Evolutionary conservation across 148 eudicot species (phyloP).

Genomic region (Talinum fruticosum): DNA sequence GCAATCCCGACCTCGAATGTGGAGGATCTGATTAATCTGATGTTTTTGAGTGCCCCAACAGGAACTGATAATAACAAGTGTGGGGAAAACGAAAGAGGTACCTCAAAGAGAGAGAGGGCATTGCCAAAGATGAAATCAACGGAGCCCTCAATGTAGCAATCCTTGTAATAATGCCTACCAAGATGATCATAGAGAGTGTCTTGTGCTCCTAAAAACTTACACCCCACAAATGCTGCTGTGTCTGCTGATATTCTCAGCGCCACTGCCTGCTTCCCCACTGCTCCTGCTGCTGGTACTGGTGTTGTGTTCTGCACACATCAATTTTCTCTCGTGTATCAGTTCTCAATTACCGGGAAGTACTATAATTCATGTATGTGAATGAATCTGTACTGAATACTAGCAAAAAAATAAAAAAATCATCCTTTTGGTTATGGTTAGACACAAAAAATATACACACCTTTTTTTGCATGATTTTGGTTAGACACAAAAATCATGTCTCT

Average conservation of each 20-base stretch:
- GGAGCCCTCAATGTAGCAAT: conserved; percentile 89
- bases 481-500: too few relatives aligned
- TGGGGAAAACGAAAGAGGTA: too few relatives aligned
- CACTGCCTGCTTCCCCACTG: conserved; percentile 70
- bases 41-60: too few relatives aligned
- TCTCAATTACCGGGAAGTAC: background rate
- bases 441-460: too few relatives aligned
- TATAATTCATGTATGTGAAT: too few relatives aligned
- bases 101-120: conserved; percentile 87
- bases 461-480: too few relatives aligned
- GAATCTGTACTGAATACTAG: too few relatives aligned
- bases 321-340: background rate
- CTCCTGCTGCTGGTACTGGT: conserved; percentile 71
- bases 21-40: too few relatives aligned
- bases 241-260: conserved; percentile 87
- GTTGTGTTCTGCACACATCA: conserved; percentile 60
- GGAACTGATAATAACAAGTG: too few relatives aligned
- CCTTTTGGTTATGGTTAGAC: too few relatives aligned
- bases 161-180: conserved; percentile 89
- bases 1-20: too few relatives aligned
- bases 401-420: too few relatives aligned
- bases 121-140: conserved; percentile 97
- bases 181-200: conserved; percentile 87
- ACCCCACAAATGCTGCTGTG: conserved; percentile 71
- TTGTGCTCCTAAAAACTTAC: conserved; percentile 84